phyloP scores from a whole-genome alignment of 768 basidiomycete genomes.

The Tricholoma hemisulphureum region DNA sequence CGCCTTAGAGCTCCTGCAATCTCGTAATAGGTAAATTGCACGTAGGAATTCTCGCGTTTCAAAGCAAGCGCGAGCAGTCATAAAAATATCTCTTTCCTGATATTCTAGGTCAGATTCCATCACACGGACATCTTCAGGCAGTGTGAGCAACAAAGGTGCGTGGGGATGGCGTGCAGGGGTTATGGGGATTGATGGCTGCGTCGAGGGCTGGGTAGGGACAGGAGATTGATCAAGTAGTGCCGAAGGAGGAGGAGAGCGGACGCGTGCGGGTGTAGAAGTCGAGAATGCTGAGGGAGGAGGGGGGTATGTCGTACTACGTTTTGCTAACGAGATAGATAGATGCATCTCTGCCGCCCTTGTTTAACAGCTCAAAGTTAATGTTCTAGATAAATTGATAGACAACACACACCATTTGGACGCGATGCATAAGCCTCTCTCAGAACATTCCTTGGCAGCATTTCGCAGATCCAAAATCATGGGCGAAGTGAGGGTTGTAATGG shows the following conservation, averaged over 20 bases:
- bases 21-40: slow-evolving; percentile 61
- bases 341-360: slow-evolving; percentile 77
- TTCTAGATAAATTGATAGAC: background rate
- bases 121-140: slow-evolving; percentile 31
- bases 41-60: slow-evolving; percentile 77
- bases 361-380: background rate
- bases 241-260: slow-evolving; percentile 40
- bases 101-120: slow-evolving; percentile 49
- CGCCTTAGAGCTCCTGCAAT: slow-evolving; percentile 69
- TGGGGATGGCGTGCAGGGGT: slow-evolving; percentile 33
- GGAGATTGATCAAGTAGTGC: slow-evolving; percentile 39
- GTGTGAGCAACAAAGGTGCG: slow-evolving; percentile 32
- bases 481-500: slow-evolving; percentile 31
- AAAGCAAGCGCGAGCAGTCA: slow-evolving; percentile 70
- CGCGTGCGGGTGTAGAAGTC: slow-evolving; percentile 59
- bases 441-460: slow-evolving; percentile 65
- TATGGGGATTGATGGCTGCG: slow-evolving; percentile 26
- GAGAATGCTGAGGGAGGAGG: slow-evolving; percentile 40
- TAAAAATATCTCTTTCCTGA: slow-evolving; percentile 70
- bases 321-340: slow-evolving; percentile 52
- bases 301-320: slow-evolving; percentile 35
- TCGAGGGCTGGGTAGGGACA: slow-evolving; percentile 29
- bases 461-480: slow-evolving; percentile 57
- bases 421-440: slow-evolving; percentile 64
- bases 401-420: slow-evolving; percentile 74